phyloP scores from a whole-genome alignment of 495 filamentous ascomycete species.

The Talaromyces liani region DNA sequence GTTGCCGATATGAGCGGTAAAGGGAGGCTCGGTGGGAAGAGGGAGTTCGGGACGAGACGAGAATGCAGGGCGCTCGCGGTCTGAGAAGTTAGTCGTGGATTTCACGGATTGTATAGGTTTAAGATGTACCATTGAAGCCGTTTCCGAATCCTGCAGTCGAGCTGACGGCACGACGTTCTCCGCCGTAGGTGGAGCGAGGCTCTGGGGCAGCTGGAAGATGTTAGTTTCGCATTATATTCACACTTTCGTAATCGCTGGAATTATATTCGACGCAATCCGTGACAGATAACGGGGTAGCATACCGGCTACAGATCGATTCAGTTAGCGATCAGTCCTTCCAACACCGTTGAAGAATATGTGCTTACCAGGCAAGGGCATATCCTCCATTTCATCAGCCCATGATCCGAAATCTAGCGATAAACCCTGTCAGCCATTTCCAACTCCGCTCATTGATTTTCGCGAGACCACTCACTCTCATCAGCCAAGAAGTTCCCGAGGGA shows the following conservation, averaged over 20 bases:
- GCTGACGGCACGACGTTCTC: slow-evolving; percentile 38
- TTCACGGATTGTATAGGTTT: too few species aligned
- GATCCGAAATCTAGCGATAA: slow-evolving; percentile 66
- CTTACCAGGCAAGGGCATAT: slow-evolving; percentile 66
- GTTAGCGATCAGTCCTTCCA: slow-evolving; percentile 16
- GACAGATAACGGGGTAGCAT: slow-evolving; percentile 14
- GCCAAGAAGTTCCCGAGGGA: slow-evolving; percentile 83
- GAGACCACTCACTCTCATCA: slow-evolving; percentile 62
- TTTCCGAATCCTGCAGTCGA: slow-evolving; percentile 37
- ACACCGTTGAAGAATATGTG: slow-evolving; percentile 11
- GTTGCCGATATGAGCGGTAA: slow-evolving; percentile 92
- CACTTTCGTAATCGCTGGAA: neutral
- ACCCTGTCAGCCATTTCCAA: slow-evolving; percentile 26
- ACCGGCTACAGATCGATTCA: slow-evolving; percentile 25
- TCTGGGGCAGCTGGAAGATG: slow-evolving; percentile 22
- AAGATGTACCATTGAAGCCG: slow-evolving; percentile 25
- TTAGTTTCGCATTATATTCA: neutral
- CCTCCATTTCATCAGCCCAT: slow-evolving; percentile 98
- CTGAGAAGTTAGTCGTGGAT: slow-evolving; percentile 11
- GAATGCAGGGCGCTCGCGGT: slow-evolving; percentile 48
- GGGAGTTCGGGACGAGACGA: slow-evolving; percentile 69
- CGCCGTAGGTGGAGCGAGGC: slow-evolving; percentile 28
- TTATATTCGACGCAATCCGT: neutral
- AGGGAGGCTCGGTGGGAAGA: slow-evolving; percentile 84
- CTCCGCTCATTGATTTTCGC: slow-evolving; percentile 13